These are phyloP conservation scores for Salicornia ramosissima DNA, from an alignment of 148 eudicot species.

Conservation along the genomic window DNA sequence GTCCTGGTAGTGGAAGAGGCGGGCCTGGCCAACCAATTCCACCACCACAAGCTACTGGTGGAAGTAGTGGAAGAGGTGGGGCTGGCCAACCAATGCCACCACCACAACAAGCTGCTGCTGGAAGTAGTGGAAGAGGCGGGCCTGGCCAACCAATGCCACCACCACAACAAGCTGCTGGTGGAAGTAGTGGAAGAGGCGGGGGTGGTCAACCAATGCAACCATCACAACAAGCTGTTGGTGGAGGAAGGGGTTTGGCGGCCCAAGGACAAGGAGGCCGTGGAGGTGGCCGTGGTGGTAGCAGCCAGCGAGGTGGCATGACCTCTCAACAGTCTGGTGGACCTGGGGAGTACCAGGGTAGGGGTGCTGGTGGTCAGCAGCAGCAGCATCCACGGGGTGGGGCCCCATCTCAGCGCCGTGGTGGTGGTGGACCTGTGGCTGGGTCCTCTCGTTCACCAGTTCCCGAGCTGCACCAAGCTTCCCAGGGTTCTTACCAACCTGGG, in stretches of 20 bases:
- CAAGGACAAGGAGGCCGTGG: slow-evolving; percentile 42
- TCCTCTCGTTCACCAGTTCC: slow-evolving; percentile 59
- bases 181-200: slow-evolving; percentile 14
- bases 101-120: slow-evolving; percentile 17
- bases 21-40: slow-evolving; percentile 42
- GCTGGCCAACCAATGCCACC: slow-evolving; percentile 14
- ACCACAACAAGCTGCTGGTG: slow-evolving; percentile 34
- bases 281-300: slow-evolving; percentile 43
- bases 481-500: slow-evolving; percentile 63
- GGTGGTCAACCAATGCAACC: slow-evolving; percentile 17
- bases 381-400: slow-evolving; percentile 55
- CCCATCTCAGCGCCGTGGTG: slow-evolving; percentile 50
- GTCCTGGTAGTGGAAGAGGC: slow-evolving; percentile 47
- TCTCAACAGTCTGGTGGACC: slow-evolving; percentile 61
- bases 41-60: slow-evolving; percentile 31
- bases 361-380: slow-evolving; percentile 27
- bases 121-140: slow-evolving; percentile 50
- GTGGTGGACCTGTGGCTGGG: slow-evolving; percentile 50
- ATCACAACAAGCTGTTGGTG: slow-evolving; percentile 13
- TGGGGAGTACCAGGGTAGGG: slow-evolving; percentile 54
- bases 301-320: slow-evolving; percentile 47
- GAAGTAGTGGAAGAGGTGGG: slow-evolving; percentile 14
- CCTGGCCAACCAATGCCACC: slow-evolving; percentile 37
- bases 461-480: slow-evolving; percentile 99
- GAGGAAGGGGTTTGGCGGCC: slow-evolving; percentile 26